phyloP scores from a whole-genome alignment of 2,329 filamentous ascomycete genomes.

The Aspergillus felis region DNA sequence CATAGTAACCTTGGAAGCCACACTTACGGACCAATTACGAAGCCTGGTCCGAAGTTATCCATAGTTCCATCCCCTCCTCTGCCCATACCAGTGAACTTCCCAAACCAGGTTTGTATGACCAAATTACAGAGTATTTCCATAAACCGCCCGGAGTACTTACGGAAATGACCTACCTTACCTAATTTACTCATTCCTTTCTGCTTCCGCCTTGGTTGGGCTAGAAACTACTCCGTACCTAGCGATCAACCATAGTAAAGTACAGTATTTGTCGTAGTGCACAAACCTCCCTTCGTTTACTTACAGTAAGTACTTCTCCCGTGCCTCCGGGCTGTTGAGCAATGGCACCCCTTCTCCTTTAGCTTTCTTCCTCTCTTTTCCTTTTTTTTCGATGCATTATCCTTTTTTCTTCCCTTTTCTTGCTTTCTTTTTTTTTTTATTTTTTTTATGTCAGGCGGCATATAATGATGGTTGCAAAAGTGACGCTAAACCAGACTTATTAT shows the following conservation, averaged over 20 bases:
- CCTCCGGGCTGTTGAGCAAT: conserved; percentile 20
- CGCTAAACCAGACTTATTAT: conserved; percentile 29
- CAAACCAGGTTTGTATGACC: not conserved
- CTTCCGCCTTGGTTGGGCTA: conserved; percentile 20
- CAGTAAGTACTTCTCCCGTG: conserved; percentile 8
- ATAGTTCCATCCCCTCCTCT: conserved; percentile 3
- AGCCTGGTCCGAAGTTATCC: conserved; percentile 3
- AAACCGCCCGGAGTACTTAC: not conserved
- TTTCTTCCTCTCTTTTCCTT: conserved; percentile 4
- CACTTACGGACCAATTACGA: not conserved
- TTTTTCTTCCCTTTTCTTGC: not conserved
- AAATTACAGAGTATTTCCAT: conserved; percentile 5
- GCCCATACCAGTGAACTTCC: not conserved
- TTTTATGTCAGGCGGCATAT: conserved; percentile 10
- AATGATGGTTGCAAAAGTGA: conserved; percentile 27
- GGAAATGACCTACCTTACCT: conserved; percentile 11
- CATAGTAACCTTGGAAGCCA: not conserved
- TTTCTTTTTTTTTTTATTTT: conserved; percentile 3
- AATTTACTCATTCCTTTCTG: conserved; percentile 24
- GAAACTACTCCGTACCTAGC: conserved; percentile 21
- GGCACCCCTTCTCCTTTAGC: conserved; percentile 20
- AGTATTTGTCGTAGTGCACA: conserved; percentile 13
- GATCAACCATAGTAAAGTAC: conserved; percentile 22
- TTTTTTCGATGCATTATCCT: not conserved
- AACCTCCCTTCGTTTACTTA: conserved; percentile 16